Percentiles rank a stretch among this genome's conserved stretches.
Evolutionary conservation across 208 protist genomes (phyloP).

Genomic region (Wallacemonas sp.): DNA sequence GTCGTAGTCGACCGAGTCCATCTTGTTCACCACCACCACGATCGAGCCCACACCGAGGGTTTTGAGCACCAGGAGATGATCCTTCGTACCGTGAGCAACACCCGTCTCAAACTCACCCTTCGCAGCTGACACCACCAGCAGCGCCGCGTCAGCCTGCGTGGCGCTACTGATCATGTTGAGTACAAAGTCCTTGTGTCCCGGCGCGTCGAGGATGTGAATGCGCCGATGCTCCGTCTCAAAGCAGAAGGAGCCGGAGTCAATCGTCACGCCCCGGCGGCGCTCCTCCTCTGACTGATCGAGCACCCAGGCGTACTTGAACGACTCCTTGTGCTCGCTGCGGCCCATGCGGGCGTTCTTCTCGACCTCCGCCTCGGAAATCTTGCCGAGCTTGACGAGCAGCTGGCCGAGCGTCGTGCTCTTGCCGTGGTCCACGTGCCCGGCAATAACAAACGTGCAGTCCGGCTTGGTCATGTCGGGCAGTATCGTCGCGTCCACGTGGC

Average conservation of each 20-base stretch:
- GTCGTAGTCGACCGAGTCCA: conserved; percentile 96
- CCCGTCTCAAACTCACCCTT: conserved; percentile 98
- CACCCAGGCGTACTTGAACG: conserved; percentile 97
- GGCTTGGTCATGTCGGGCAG: conserved; percentile 38
- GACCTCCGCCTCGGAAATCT: conserved; percentile 69
- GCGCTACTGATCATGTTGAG: conserved; percentile 98
- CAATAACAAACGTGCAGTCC: conserved; percentile 86
- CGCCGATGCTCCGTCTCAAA: conserved; percentile 92
- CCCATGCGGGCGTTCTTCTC: conserved; percentile 89
- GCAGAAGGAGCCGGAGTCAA: conserved; percentile 91
- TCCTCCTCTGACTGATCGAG: conserved; percentile 95
- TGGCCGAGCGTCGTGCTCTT: conserved; percentile 89
- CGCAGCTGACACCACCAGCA: conserved; percentile 97
- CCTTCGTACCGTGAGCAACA: conserved; percentile 96
- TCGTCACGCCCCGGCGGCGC: conserved; percentile 95
- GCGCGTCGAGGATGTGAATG: conserved; percentile 85
- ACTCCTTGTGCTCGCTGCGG: conserved; percentile 82
- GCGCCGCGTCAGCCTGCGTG: conserved; percentile 96
- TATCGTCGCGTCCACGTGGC: conserved; percentile 8
- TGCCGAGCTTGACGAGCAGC: conserved; percentile 77
- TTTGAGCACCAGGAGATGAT: conserved; percentile 97
- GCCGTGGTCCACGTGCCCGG: conserved; percentile 86
- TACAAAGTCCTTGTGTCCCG: conserved; percentile 98
- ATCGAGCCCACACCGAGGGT: conserved; percentile 96
- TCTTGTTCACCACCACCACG: conserved; percentile 99